These are phyloP conservation scores for Barnettozyma wickerhamii DNA, from an alignment of 805 yeast species.

Conservation along the genomic window DNA sequence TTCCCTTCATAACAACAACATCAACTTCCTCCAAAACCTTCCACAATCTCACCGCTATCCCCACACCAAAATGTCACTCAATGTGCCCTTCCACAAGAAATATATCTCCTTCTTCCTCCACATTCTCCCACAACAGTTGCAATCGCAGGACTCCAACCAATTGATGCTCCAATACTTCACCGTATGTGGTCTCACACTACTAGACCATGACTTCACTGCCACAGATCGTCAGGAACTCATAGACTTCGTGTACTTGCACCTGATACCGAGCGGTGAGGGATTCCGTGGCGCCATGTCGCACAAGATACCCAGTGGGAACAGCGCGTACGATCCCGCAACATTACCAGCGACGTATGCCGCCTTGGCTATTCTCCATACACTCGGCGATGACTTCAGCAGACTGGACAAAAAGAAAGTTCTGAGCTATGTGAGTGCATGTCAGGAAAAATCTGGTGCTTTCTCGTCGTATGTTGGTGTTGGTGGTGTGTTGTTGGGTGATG, in stretches of 20 bases:
- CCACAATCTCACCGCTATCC: too few species aligned
- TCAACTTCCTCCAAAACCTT: too few species aligned
- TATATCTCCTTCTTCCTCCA: slow-evolving; percentile 49
- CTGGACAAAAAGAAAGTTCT: slow-evolving; percentile 42
- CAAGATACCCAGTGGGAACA: slow-evolving; percentile 15
- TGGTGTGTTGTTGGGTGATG: slow-evolving; percentile 47
- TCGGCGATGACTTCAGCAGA: slow-evolving; percentile 38
- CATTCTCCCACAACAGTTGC: slow-evolving; percentile 50
- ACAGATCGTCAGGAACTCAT: slow-evolving; percentile 30
- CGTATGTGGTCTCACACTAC: slow-evolving; percentile 44
- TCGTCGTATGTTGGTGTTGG: slow-evolving; percentile 35
- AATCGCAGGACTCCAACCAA: slow-evolving; percentile 64
- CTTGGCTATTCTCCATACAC: slow-evolving; percentile 48
- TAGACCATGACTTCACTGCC: slow-evolving; percentile 24
- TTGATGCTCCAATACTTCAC: slow-evolving; percentile 70
- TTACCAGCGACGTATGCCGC: slow-evolving; percentile 78
- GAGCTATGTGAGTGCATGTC: slow-evolving; percentile 57
- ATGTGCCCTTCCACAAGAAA: slow-evolving; percentile 8
- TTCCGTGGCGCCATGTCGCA: slow-evolving; percentile 59
- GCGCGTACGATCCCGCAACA: slow-evolving; percentile 53
- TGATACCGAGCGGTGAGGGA: slow-evolving; percentile 35
- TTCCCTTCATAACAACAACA: too few species aligned
- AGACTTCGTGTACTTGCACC: slow-evolving; percentile 44
- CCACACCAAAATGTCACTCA: neutral
- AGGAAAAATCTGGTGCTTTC: slow-evolving; percentile 56